A percentile compares a stretch with the other conserved stretches of the same genome.
Conservation (phyloP, 345 rosid genomes). For the Salix koriyanagi region DNA sequence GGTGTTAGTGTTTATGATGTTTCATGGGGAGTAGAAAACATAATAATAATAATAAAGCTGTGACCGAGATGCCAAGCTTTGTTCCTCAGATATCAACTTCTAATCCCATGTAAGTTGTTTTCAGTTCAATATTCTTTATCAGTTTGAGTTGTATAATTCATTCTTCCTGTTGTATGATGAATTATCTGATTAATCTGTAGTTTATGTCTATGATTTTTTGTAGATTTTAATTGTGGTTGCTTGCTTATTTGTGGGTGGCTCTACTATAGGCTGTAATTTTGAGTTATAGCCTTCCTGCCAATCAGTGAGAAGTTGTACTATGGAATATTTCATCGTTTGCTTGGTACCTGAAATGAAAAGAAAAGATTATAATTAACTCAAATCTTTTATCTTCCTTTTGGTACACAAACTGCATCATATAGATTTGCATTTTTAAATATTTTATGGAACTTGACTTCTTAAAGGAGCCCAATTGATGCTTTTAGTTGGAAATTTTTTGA, state of each 20-base stretch:
- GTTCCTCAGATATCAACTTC: slow-evolving; percentile 37
- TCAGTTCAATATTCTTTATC: neutral
- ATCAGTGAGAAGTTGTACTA: neutral
- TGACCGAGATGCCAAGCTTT: slow-evolving; percentile 53
- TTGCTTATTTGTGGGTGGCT: neutral
- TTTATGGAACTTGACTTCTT: neutral
- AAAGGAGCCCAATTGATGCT: neutral
- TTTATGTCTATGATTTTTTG: neutral
- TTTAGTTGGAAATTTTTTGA: neutral
- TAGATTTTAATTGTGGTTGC: neutral
- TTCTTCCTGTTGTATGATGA: neutral
- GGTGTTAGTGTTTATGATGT: slow-evolving; percentile 28
- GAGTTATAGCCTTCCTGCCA: neutral
- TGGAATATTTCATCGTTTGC: neutral
- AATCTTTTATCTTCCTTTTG: neutral
- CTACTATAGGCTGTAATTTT: neutral
- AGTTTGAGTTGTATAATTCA: neutral
- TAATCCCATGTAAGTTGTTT: slow-evolving; percentile 36
- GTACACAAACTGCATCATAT: no score
- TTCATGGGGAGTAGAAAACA: slow-evolving; percentile 43
- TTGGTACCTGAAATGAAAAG: neutral
- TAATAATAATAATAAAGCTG: slow-evolving; percentile 34
- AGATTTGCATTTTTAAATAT: neutral
- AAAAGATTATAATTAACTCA: neutral
- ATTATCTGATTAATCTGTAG: neutral